These are phyloP conservation scores for Echria macrotheca DNA, from an alignment of 495 filamentous ascomycete genomes.

Conservation along the genomic window DNA sequence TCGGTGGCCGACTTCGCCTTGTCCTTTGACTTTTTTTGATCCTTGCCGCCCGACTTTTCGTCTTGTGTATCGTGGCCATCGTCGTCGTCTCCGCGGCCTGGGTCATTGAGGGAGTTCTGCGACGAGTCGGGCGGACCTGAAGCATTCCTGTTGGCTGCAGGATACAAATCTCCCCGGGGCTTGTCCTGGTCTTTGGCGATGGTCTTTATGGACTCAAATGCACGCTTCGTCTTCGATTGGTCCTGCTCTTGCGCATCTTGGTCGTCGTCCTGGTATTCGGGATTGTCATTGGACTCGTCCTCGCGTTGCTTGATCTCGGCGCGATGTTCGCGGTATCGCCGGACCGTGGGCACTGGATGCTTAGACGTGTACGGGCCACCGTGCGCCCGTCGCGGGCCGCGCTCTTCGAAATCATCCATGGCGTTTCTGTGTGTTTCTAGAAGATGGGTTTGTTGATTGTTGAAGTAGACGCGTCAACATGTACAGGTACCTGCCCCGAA, in stretches of 20 bases:
- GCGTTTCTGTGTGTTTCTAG: not conserved
- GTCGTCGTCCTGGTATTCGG: conserved; percentile 15
- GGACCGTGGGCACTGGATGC: conserved; percentile 60
- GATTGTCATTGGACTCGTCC: conserved; percentile 35
- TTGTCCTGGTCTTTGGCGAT: conserved; percentile 39
- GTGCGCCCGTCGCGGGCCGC: conserved; percentile 41
- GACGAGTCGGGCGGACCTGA: conserved; percentile 2
- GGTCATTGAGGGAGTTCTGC: not conserved
- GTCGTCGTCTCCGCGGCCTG: conserved; percentile 42
- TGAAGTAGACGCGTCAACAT: no score
- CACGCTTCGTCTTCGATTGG: conserved; percentile 33
- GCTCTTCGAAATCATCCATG: conserved; percentile 42
- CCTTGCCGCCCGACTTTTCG: conserved; percentile 10
- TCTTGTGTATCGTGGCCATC: conserved; percentile 39
- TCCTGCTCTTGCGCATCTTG: conserved; percentile 12
- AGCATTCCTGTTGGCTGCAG: conserved; percentile 33
- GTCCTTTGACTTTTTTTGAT: conserved; percentile 15
- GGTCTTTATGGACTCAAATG: conserved; percentile 34
- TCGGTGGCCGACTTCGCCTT: conserved; percentile 49
- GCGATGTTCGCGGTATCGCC: conserved; percentile 54
- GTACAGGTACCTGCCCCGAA: no score
- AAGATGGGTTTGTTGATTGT: not conserved
- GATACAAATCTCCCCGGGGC: conserved; percentile 33
- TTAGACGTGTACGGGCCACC: conserved; percentile 48
- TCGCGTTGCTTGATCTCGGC: conserved; percentile 41